Base-by-base conservation (phyloP, 148 eudicot species). In the Talinum fruticosum region DNA sequence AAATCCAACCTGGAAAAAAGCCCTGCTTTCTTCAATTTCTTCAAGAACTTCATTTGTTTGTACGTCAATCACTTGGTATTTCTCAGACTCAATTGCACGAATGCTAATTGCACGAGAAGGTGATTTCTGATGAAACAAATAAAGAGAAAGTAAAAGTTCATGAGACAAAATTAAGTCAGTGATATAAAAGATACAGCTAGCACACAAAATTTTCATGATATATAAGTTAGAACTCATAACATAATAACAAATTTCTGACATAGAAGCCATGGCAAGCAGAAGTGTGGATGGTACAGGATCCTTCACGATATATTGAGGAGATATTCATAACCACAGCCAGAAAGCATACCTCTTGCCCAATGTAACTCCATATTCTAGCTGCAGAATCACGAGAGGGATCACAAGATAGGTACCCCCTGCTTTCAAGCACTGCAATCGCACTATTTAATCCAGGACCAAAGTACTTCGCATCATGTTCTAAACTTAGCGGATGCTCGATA, bases 11-110 rank as follows among this genome's bases (percentile, higher is more conserved):
- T 96, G 99, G 82, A 96, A 96, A 86, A 96, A 96, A 73, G 99
- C 99, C 80, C 71, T 87, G 89, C 97, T 93, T 83, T 96, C 99
- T 85, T 96, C 99, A 78, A 96, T 91, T 86, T 96, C 99, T 87
- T 96, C 99, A 79, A 96, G 88, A 79, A 96, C 87, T 81, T 90
- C 89, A 79, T 91, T 77, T 36, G 71, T 89, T 87, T 86, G 82
- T 83, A 79, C 49, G 86, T 96, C 90, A 80, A 91, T 87, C 66
- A 96, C 97, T 88, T 87, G 87, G 89, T 87, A 96, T 82, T 86
- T 89, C 86, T 87, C 97, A 32, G 86, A 80, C 76, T 92, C 99
- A 73, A 93, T 90, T 71, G 99, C 92, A n/a, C 99, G 97, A 76
- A 96, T 87, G 79, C 85, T 91, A 77, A 96, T 83, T 74, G 85